Conservation (phyloP, 352 stramenopile genomes). For the Elongisporangium anandrum region DNA sequence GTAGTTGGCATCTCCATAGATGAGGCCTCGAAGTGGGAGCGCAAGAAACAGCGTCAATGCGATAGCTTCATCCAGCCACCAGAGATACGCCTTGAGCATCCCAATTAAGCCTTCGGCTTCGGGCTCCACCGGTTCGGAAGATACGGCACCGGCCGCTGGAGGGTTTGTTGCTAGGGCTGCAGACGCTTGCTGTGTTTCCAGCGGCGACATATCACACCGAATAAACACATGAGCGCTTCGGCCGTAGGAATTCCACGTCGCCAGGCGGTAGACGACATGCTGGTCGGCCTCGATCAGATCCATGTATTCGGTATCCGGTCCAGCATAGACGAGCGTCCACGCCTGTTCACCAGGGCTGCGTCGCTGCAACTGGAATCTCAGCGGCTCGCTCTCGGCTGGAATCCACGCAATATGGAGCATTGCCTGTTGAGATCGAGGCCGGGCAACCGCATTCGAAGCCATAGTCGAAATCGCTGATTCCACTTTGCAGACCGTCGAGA, state of each 20-base stretch:
- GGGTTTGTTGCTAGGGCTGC: neutral
- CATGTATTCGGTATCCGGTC: constrained; percentile 66
- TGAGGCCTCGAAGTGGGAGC: constrained; percentile 73
- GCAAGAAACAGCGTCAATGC: constrained; percentile 68
- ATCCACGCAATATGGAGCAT: constrained; percentile 60
- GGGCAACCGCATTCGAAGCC: constrained; percentile 6
- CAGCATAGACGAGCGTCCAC: constrained; percentile 60
- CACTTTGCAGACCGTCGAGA: constrained; percentile 31
- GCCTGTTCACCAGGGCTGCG: constrained; percentile 48
- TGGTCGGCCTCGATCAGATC: constrained; percentile 49
- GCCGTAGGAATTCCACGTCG: constrained; percentile 82
- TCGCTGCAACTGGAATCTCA: constrained; percentile 69
- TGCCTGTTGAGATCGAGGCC: constrained; percentile 14
- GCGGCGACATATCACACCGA: constrained; percentile 35
- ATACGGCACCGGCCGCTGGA: neutral
- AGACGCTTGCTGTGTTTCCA: neutral
- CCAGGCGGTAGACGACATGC: constrained; percentile 68
- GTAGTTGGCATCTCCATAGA: constrained; percentile 80
- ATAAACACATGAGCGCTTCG: constrained; percentile 56
- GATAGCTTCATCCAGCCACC: constrained; percentile 85
- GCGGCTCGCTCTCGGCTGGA: constrained; percentile 34
- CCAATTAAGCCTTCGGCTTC: constrained; percentile 23
- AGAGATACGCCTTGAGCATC: constrained; percentile 66
- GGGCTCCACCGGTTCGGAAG: constrained; percentile 2
- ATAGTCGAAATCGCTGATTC: constrained; percentile 9